phyloP scores from a whole-genome alignment of 2,329 filamentous ascomycete genomes.

The Ascochyta lentis region DNA sequence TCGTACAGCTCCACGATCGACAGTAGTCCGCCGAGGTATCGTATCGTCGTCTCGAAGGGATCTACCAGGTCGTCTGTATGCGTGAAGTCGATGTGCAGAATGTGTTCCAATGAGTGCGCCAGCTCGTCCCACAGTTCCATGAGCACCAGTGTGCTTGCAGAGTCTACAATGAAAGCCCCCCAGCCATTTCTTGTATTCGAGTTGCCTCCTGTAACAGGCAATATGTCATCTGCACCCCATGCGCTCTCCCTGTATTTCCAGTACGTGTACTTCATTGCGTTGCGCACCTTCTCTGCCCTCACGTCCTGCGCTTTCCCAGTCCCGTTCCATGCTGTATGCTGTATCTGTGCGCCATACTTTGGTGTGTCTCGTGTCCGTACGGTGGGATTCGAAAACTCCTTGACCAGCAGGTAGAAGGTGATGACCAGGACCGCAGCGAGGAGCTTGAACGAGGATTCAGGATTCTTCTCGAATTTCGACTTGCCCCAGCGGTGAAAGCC shows the following conservation, averaged over 20 bases:
- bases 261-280: slow-evolving; percentile 52
- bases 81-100: slow-evolving; percentile 48
- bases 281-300: slow-evolving; percentile 43
- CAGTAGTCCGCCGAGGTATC: slow-evolving; percentile 50
- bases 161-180: slow-evolving; percentile 54
- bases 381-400: slow-evolving; percentile 45
- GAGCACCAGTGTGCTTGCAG: slow-evolving; percentile 49
- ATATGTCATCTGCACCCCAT: slow-evolving; percentile 51
- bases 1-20: slow-evolving; percentile 52
- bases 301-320: slow-evolving; percentile 43
- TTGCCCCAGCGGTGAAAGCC: slow-evolving; percentile 47
- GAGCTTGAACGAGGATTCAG: slow-evolving; percentile 52
- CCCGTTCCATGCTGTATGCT: slow-evolving; percentile 45
- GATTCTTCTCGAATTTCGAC: slow-evolving; percentile 48
- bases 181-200: slow-evolving; percentile 50
- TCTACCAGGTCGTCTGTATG: slow-evolving; percentile 47
- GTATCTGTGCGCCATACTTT: slow-evolving; percentile 39
- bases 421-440: slow-evolving; percentile 50
- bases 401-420: slow-evolving; percentile 50
- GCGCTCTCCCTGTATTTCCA: slow-evolving; percentile 49
- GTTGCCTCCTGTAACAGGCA: slow-evolving; percentile 47
- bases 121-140: slow-evolving; percentile 55
- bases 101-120: slow-evolving; percentile 47
- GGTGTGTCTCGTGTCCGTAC: slow-evolving; percentile 23
- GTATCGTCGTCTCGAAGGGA: slow-evolving; percentile 52